Conservation (phyloP, 2,329 filamentous ascomycete genomes). For the Sarocladium oryzae region DNA sequence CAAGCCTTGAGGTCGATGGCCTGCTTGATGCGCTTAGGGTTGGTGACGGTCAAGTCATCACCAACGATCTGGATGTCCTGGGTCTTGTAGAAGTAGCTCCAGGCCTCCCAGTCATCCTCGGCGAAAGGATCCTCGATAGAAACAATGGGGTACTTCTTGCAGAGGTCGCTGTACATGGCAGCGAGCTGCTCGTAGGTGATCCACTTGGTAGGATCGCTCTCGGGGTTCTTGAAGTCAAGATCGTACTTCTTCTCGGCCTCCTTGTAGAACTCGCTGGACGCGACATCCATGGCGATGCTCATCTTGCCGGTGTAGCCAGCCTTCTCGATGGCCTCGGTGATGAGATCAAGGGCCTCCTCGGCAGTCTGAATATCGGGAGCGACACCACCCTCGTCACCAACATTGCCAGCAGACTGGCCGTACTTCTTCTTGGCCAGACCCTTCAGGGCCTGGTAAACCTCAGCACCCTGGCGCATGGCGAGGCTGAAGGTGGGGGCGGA, state of each 20-base stretch:
- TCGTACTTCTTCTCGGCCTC: constrained; percentile 97
- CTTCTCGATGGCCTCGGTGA: constrained; percentile 87
- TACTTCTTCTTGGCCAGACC: constrained; percentile 97
- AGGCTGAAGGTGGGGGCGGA: constrained; percentile 87
- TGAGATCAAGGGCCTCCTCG: constrained; percentile 94
- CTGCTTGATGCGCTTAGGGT: constrained; percentile 99
- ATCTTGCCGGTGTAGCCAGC: constrained; percentile 94
- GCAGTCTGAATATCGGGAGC: constrained; percentile 97
- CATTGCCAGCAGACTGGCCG: constrained; percentile 96
- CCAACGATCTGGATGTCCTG: constrained; percentile 97
- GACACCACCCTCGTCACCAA: constrained; percentile 99
- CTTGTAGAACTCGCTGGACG: constrained; percentile 99
- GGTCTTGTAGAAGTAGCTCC: constrained; percentile 99
- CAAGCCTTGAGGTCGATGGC: constrained; percentile 98
- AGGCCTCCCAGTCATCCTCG: constrained; percentile 99
- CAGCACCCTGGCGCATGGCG: constrained; percentile 90
- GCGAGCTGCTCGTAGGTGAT: constrained; percentile 97
- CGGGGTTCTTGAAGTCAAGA: constrained; percentile 99
- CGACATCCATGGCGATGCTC: constrained; percentile 98
- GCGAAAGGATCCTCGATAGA: constrained; percentile 98
- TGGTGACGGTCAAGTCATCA: constrained; percentile 98
- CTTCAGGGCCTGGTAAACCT: constrained; percentile 99
- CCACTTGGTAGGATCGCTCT: constrained; percentile 95
- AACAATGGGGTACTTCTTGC: constrained; percentile 96
- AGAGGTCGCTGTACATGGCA: constrained; percentile 78